phyloP scores from a whole-genome alignment of 306 rosid species.

The Fragaria iinumae region DNA sequence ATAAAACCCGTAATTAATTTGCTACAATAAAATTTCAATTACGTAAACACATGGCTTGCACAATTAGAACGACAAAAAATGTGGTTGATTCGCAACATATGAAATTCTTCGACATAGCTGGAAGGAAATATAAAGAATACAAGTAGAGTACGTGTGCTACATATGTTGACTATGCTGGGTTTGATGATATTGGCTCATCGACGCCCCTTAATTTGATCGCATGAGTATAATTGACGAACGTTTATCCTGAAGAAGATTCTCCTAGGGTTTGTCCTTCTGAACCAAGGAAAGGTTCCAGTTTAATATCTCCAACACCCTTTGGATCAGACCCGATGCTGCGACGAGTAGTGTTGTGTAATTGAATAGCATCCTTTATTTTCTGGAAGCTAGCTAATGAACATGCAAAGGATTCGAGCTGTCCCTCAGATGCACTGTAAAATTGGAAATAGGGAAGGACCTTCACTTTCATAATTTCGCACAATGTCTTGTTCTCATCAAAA shows the following conservation, averaged over 20 bases:
- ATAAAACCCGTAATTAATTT: too few relatives aligned
- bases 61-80: too few relatives aligned
- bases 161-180: not conserved
- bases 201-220: not conserved
- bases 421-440: constrained; percentile 91
- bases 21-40: too few relatives aligned
- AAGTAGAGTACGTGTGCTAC: constrained; percentile 19
- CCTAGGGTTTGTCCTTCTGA: constrained; percentile 48
- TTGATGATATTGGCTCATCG: constrained; percentile 16
- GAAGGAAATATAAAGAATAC: constrained; percentile 43
- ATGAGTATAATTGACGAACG: not conserved
- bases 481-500: constrained; percentile 93
- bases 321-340: constrained; percentile 82
- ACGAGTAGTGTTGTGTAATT: constrained; percentile 81
- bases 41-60: too few relatives aligned
- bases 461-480: constrained; percentile 94
- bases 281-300: constrained; percentile 43
- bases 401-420: constrained; percentile 88
- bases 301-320: constrained; percentile 66
- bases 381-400: constrained; percentile 98
- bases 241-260: constrained; percentile 47
- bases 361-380: constrained; percentile 88
- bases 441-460: constrained; percentile 97
- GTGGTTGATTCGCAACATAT: too few relatives aligned
- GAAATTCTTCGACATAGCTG: constrained; percentile 21